These are phyloP conservation scores for Dioscorea zingiberensis DNA, from an alignment of 106 monocot species.

Conservation along the genomic window DNA sequence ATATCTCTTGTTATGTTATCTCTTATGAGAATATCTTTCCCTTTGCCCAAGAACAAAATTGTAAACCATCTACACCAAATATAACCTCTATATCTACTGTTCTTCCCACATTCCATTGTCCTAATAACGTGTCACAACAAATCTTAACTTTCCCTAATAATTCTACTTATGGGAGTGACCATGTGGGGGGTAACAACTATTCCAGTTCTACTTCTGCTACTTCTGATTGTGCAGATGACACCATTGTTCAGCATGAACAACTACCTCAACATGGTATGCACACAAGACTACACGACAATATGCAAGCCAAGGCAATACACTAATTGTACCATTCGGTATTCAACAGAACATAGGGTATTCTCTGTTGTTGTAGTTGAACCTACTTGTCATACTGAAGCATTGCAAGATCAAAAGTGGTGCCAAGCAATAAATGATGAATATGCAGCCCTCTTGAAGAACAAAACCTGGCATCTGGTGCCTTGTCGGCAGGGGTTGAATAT, in stretches of 20 bases:
- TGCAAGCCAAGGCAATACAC: background rate
- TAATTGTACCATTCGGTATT: background rate
- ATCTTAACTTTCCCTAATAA: no score
- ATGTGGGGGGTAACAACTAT: no score
- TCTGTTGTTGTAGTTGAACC: background rate
- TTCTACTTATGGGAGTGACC: no score
- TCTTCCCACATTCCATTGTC: background rate
- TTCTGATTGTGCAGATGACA: no score
- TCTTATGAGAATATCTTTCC: slow-evolving; percentile 11
- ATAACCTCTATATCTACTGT: background rate
- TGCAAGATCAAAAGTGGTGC: background rate
- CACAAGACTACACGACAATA: background rate
- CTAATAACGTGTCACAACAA: no score
- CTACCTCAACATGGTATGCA: background rate
- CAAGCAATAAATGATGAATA: background rate
- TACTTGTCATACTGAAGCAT: background rate
- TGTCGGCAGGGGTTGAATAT: background rate
- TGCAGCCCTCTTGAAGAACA: background rate
- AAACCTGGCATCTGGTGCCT: background rate
- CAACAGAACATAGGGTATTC: background rate
- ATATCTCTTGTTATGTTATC: background rate
- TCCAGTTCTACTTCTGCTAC: no score
- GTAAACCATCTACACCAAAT: no score
- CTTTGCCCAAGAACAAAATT: background rate
- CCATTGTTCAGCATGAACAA: no score